Base-by-base conservation (phyloP, 2,329 filamentous ascomycete species). In the Chaetomium sp. region DNA sequence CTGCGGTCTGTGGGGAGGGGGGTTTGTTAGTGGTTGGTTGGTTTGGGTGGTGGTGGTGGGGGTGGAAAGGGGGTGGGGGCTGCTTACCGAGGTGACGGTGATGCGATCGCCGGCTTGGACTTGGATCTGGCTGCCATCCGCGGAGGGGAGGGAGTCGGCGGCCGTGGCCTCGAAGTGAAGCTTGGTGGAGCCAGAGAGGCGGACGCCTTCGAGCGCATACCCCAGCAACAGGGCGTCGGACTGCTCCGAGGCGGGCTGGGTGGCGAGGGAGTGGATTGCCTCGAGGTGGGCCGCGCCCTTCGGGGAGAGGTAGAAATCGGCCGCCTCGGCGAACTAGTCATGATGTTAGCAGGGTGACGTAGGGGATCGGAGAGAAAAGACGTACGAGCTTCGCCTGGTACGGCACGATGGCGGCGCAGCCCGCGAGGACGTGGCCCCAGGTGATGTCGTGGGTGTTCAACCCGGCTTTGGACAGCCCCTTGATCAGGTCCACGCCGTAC, bases 171-270 rank as follows among this genome's bases (percentile, higher is more conserved):
- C 78, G 47, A 88, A 85, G 78, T 86, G 87, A 1, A 86, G 79
- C 10, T 84, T 55, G 4, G 59, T 83, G 0, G 85, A 85, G 12
- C 87, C 86, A 4, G 87, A 85, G 60, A 93, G 80, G 47, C 90
- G 87, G 62, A 90, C 83, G 19, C 87, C 90, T 75, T 92, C 92
- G 79, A 90, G 82, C 51, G 85, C 86, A 72, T 91, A 93, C 47
- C 87, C 88, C 1, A 90, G 81, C 2, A 94, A 80, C 38, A 85
- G 78, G 1, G 86, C 81, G 68, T 92, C 88, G 0, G 82, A 83
- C 67, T 87, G 84, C 13, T 84, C 81, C 1, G 79, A 78, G 0
- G 82, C 79, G 4, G 86, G 80, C 47, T 82, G 73, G 38, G 81
- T 78, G 31, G 91, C 85, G 19, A 90, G 78, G 21, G 78, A 78